Conservation (phyloP, 768 basidiomycete genomes). For the Naganishia friedmannii region DNA sequence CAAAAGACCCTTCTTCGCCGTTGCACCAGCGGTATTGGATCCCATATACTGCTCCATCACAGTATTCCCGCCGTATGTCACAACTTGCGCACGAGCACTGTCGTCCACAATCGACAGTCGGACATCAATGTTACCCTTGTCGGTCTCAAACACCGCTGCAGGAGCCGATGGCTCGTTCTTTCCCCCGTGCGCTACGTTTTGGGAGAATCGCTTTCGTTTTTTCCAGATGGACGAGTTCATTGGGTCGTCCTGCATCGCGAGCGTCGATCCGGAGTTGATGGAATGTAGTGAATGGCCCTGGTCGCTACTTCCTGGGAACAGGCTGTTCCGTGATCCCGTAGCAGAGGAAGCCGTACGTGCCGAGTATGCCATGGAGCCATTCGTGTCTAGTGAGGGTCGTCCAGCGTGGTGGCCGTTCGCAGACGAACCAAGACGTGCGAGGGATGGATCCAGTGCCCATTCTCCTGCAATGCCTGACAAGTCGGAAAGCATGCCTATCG, state of each 20-base stretch:
- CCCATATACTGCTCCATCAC: slow-evolving; percentile 16
- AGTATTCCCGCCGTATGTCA: neutral
- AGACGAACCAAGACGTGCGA: slow-evolving; percentile 5
- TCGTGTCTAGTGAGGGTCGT: neutral
- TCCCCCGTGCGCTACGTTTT: neutral
- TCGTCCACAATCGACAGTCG: slow-evolving; percentile 25
- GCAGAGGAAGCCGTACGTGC: neutral
- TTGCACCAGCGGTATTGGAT: neutral
- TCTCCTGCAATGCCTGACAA: slow-evolving; percentile 28
- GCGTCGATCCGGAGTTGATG: neutral
- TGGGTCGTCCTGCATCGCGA: neutral
- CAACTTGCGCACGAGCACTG: neutral
- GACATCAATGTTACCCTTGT: slow-evolving; percentile 26
- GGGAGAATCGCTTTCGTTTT: slow-evolving; percentile 11
- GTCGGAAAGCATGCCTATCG: slow-evolving; percentile 14
- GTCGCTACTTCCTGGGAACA: neutral
- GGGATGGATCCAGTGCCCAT: slow-evolving; percentile 28
- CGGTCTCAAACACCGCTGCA: slow-evolving; percentile 27
- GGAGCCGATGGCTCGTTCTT: neutral
- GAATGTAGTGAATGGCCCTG: slow-evolving; percentile 1
- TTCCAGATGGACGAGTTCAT: slow-evolving; percentile 10
- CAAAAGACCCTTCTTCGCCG: neutral
- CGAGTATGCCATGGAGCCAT: neutral
- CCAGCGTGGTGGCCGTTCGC: neutral
- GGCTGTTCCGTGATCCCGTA: slow-evolving; percentile 7